phyloP scores from a whole-genome alignment of 169 alveolate species.

The Cryptosporidium muris region DNA sequence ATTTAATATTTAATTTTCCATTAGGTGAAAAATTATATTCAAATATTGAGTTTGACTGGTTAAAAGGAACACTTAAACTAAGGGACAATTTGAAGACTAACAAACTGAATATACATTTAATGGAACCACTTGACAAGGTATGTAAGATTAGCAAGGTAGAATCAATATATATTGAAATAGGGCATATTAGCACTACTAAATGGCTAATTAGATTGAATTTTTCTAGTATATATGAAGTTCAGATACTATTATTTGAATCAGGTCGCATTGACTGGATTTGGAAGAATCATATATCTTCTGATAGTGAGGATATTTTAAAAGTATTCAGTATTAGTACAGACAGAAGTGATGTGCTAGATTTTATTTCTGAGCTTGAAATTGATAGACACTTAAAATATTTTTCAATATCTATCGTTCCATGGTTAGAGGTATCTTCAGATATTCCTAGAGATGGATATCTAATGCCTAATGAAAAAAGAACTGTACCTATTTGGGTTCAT shows the following conservation, averaged over 20 bases:
- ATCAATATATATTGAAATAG: neutral
- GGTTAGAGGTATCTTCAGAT: conserved; percentile 58
- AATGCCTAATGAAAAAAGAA: conserved; percentile 38
- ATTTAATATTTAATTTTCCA: conserved; percentile 49
- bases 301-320: neutral
- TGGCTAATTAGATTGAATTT: conserved; percentile 10
- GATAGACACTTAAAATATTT: neutral
- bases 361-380: neutral
- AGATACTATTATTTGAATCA: conserved; percentile 8
- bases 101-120: neutral
- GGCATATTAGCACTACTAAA: conserved; percentile 13
- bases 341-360: neutral
- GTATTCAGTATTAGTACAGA: neutral
- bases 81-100: neutral
- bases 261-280: conserved; percentile 46
- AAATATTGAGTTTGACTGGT: neutral
- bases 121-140: neutral
- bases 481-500: conserved; percentile 43
- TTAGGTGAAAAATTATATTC: neutral
- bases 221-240: neutral
- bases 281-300: neutral
- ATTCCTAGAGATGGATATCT: conserved; percentile 44
- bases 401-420: conserved; percentile 34
- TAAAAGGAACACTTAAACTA: conserved; percentile 1
- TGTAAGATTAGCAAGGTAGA: neutral